Evolutionary conservation across 345 rosid genomes (phyloP).

Genomic region (Acer negundo): DNA sequence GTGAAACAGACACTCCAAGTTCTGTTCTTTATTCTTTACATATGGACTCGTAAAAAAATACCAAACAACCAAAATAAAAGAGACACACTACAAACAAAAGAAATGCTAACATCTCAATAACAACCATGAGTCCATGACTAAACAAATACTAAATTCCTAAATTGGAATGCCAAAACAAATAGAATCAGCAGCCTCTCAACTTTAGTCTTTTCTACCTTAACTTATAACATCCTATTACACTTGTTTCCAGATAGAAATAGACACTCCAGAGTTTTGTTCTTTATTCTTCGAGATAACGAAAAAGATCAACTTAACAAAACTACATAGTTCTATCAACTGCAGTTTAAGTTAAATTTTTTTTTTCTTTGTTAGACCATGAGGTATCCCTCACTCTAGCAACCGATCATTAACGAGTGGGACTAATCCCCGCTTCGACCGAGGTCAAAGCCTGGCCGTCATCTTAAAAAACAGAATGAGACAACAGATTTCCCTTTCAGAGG

Average conservation of each 20-base stretch:
- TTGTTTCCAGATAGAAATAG: not conserved
- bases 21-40: not conserved
- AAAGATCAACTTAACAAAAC: not conserved
- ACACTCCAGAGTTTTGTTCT: not conserved
- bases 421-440: no score
- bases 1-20: not conserved
- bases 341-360: no score
- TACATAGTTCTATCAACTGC: not conserved
- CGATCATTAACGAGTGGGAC: no score
- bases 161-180: not conserved
- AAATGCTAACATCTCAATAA: not conserved
- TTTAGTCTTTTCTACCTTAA: not conserved
- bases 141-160: not conserved
- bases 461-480: not conserved
- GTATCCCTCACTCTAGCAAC: no score
- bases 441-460: no score
- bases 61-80: not conserved
- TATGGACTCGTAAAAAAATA: not conserved
- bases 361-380: no score
- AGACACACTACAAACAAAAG: not conserved
- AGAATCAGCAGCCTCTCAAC: not conserved
- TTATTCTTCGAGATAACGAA: not conserved
- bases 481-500: not conserved
- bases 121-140: not conserved
- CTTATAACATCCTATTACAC: not conserved